phyloP scores from a whole-genome alignment of 129 eudicot genomes.

The Rutidosis leptorrhynchoides region DNA sequence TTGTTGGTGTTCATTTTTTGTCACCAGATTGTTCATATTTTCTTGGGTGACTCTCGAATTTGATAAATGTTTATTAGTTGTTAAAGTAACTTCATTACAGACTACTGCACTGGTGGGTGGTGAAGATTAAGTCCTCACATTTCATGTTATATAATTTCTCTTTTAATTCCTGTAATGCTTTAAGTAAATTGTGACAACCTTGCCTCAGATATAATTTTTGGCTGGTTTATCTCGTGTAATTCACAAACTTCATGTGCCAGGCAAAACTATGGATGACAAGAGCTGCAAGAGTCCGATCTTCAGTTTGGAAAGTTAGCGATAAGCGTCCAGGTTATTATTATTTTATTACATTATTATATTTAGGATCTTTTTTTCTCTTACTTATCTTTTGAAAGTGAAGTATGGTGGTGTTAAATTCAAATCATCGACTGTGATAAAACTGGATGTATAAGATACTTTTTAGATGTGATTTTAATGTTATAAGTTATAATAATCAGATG shows the following conservation, averaged over 20 bases:
- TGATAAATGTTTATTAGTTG: conserved; percentile 15
- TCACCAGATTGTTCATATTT: conserved; percentile 11
- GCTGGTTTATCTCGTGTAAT: neutral
- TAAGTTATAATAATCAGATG: neutral
- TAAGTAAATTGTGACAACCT: neutral
- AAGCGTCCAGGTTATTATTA: conserved; percentile 65
- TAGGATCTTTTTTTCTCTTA: neutral
- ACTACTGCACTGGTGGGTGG: conserved; percentile 2
- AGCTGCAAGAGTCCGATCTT: conserved; percentile 78
- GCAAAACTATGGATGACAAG: conserved; percentile 75
- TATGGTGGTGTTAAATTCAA: neutral
- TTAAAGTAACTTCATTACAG: neutral
- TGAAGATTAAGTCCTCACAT: neutral
- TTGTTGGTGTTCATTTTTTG: neutral
- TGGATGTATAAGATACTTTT: neutral
- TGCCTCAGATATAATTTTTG: conserved; percentile 3
- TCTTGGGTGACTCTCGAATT: neutral
- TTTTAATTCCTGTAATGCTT: conserved; percentile 7
- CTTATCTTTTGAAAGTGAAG: neutral
- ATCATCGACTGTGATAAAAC: neutral
- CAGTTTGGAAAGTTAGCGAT: conserved; percentile 81
- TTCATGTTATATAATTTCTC: neutral
- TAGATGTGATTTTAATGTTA: neutral
- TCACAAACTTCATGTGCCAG: conserved; percentile 33
- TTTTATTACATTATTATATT: neutral